Percentiles rank a stretch among this genome's conserved stretches.
Conservation (phyloP, 2,329 filamentous ascomycete species). For the Aureobasidium namibiae region DNA sequence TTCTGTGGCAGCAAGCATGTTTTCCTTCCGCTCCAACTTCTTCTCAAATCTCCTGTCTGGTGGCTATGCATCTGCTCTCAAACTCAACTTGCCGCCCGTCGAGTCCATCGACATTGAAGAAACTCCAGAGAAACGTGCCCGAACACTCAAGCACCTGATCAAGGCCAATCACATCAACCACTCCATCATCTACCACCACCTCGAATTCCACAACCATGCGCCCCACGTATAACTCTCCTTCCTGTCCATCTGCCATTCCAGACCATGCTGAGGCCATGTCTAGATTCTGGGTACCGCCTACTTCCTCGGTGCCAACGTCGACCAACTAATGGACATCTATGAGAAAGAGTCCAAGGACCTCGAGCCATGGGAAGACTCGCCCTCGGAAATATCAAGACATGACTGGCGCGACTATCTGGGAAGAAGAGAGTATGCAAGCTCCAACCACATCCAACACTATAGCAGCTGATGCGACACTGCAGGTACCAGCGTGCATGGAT, state of each 20-base stretch:
- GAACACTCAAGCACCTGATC: constrained; percentile 82
- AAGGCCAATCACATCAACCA: constrained; percentile 89
- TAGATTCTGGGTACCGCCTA: constrained; percentile 76
- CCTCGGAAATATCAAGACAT: constrained; percentile 68
- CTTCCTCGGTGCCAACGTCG: constrained; percentile 65
- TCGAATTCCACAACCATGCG: constrained; percentile 73
- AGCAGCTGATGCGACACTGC: constrained; percentile 12
- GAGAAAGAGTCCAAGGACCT: constrained; percentile 64
- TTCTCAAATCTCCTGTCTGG: constrained; percentile 3
- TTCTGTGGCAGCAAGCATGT: constrained; percentile 9
- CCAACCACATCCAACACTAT: background rate
- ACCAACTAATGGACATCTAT: constrained; percentile 72
- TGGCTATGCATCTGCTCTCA: background rate
- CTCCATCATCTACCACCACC: constrained; percentile 68
- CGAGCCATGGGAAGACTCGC: constrained; percentile 75
- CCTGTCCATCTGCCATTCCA: background rate
- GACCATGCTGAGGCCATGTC: constrained; percentile 14
- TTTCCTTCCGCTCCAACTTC: constrained; percentile 14
- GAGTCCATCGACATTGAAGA: constrained; percentile 74
- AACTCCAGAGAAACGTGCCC: constrained; percentile 65
- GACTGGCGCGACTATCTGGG: constrained; percentile 87
- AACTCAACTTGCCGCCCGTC: constrained; percentile 54
- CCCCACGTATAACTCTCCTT: constrained; percentile 51
- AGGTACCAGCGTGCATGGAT: constrained; percentile 83
- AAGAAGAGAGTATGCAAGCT: constrained; percentile 49